Evolutionary conservation across 306 rosid genomes (phyloP).

Genomic region (Rubus parviflorus): DNA sequence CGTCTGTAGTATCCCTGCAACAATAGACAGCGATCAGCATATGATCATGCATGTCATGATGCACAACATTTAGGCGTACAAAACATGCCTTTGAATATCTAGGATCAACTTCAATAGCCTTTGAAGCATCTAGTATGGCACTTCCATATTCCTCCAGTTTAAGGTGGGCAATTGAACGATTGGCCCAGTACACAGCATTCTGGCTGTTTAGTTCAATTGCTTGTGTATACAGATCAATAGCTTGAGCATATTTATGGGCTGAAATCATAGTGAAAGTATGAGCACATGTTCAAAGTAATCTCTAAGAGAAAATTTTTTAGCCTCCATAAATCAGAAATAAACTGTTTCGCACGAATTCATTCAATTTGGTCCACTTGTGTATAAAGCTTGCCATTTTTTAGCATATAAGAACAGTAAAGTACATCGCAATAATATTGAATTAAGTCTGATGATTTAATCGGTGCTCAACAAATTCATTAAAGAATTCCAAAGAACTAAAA

Average conservation of each 20-base stretch:
- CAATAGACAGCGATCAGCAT: conserved; percentile 35
- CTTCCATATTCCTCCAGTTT: conserved; percentile 95
- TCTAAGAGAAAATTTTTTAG: neutral
- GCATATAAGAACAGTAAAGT: neutral
- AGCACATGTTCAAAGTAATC: conserved; percentile 27
- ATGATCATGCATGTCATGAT: conserved; percentile 17
- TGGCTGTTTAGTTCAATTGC: conserved; percentile 71
- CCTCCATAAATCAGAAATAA: neutral
- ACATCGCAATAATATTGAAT: neutral
- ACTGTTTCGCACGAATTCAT: conserved; percentile 6
- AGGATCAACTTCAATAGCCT: conserved; percentile 87
- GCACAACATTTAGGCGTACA: conserved; percentile 19
- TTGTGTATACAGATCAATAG: conserved; percentile 81
- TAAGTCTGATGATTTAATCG: conserved; percentile 8
- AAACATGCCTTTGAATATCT: conserved; percentile 81
- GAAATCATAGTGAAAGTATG: conserved; percentile 40
- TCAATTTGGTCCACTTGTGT: neutral
- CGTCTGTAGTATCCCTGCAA: conserved; percentile 93
- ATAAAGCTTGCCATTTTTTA: neutral
- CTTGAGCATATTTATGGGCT: conserved; percentile 84
- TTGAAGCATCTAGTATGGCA: conserved; percentile 92
- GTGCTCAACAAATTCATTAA: neutral
- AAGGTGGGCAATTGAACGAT: conserved; percentile 94
- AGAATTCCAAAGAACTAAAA: conserved; percentile 15
- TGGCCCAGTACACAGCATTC: conserved; percentile 91